Evolutionary conservation across 2,329 filamentous ascomycete species (phyloP).

Genomic region (Aspergillus glaucus): DNA sequence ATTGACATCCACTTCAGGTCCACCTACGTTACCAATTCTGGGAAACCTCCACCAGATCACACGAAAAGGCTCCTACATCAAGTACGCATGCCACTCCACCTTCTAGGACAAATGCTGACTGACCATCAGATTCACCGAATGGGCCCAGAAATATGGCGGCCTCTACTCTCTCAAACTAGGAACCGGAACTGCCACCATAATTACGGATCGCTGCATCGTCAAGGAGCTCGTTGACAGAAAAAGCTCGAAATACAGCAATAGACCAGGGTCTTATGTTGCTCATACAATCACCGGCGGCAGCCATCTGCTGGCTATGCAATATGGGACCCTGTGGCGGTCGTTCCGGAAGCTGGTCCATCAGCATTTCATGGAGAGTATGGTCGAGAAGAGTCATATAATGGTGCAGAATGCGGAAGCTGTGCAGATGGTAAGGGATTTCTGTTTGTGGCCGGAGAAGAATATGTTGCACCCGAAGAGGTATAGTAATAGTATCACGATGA

Average conservation of each 20-base stretch:
- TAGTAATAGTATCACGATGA: slow-evolving; percentile 45
- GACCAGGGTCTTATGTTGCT: slow-evolving; percentile 39
- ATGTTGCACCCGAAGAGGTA: slow-evolving; percentile 45
- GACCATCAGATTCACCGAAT: slow-evolving; percentile 39
- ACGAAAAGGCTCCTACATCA: slow-evolving; percentile 22
- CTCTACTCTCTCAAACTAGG: slow-evolving; percentile 42
- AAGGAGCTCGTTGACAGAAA: slow-evolving; percentile 44
- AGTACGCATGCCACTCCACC: slow-evolving; percentile 7
- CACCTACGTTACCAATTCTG: neutral
- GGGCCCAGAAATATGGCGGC: slow-evolving; percentile 39
- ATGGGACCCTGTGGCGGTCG: slow-evolving; percentile 41
- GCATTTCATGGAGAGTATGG: slow-evolving; percentile 40
- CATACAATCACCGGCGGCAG: slow-evolving; percentile 41
- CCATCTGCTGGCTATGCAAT: slow-evolving; percentile 45
- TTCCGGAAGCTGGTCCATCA: slow-evolving; percentile 43
- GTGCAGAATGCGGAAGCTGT: slow-evolving; percentile 44
- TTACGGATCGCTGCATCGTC: slow-evolving; percentile 36
- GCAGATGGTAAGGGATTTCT: slow-evolving; percentile 40
- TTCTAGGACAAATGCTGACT: neutral
- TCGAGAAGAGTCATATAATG: slow-evolving; percentile 38
- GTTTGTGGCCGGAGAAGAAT: slow-evolving; percentile 32
- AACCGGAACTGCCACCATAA: slow-evolving; percentile 35
- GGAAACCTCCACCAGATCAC: slow-evolving; percentile 38
- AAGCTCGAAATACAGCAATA: slow-evolving; percentile 37
- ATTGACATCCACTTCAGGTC: neutral